These are phyloP conservation scores for Lachnellula subtilissima DNA, from an alignment of 2,329 filamentous ascomycete genomes.

Conservation along the genomic window DNA sequence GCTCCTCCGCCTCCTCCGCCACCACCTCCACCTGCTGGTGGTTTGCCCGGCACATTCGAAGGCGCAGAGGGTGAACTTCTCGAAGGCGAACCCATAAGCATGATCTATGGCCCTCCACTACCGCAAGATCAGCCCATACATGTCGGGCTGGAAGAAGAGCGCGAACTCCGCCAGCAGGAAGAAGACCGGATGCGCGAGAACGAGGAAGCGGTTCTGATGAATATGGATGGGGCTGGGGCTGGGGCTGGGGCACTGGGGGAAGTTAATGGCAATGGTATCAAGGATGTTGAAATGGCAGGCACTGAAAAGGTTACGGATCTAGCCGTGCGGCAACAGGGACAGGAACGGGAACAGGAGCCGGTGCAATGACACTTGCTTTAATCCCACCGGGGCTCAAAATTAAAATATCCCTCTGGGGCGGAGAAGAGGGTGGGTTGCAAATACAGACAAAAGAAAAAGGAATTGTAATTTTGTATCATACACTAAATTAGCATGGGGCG, in stretches of 20 bases:
- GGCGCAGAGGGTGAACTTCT: slow-evolving; percentile 4
- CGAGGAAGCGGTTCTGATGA: slow-evolving; percentile 28
- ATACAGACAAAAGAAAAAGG: background rate
- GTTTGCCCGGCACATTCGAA: background rate
- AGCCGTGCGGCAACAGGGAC: background rate
- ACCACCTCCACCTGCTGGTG: slow-evolving; percentile 23
- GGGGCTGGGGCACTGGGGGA: background rate
- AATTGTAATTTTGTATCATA: slow-evolving; percentile 4
- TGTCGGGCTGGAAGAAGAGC: slow-evolving; percentile 20
- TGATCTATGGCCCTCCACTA: background rate
- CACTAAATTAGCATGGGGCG: background rate
- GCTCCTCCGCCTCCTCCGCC: slow-evolving; percentile 28
- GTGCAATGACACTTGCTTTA: background rate
- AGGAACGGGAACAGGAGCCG: background rate
- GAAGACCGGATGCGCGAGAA: slow-evolving; percentile 31
- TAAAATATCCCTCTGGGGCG: background rate
- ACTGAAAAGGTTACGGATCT: background rate
- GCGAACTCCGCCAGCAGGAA: slow-evolving; percentile 22
- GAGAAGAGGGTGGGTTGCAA: background rate
- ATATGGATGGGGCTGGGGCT: slow-evolving; percentile 14
- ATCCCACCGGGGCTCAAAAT: background rate
- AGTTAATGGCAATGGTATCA: background rate
- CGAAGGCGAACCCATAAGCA: background rate
- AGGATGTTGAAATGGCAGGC: background rate
- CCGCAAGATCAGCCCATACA: background rate